Evolutionary conservation across 768 basidiomycete species (phyloP).

Genomic region (Phaeotremella fagi): DNA sequence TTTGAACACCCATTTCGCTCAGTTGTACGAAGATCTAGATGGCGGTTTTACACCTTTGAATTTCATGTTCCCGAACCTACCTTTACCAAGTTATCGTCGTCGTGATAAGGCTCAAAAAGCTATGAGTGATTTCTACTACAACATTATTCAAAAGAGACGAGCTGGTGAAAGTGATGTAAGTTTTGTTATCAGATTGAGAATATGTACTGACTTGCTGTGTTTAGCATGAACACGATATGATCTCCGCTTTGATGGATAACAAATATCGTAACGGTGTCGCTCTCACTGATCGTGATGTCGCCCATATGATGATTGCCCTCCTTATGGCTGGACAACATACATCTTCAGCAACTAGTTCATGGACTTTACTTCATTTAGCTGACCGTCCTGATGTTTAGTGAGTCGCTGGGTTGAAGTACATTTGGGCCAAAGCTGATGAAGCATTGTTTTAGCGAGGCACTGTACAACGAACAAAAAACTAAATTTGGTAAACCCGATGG

Average conservation of each 20-base stretch:
- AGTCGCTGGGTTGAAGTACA: conserved; percentile 43
- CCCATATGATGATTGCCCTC: conserved; percentile 97
- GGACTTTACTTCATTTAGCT: conserved; percentile 84
- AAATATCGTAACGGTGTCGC: conserved; percentile 73
- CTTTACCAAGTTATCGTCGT: conserved; percentile 79
- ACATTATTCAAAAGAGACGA: conserved; percentile 70
- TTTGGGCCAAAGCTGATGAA: too few relatives aligned
- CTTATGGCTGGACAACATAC: conserved; percentile 99
- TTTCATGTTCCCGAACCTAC: conserved; percentile 89
- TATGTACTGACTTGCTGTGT: too few relatives aligned
- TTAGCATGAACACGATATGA: conserved; percentile 82
- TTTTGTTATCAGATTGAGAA: conserved; percentile 8
- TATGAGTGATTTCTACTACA: conserved; percentile 88
- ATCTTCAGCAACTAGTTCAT: conserved; percentile 83
- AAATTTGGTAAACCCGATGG: conserved; percentile 75
- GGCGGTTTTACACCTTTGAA: conserved; percentile 94
- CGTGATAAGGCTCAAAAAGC: conserved; percentile 85
- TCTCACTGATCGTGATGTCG: conserved; percentile 83
- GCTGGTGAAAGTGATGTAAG: conserved; percentile 53
- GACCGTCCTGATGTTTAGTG: conserved; percentile 68
- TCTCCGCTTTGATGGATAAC: conserved; percentile 76
- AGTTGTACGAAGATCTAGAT: conserved; percentile 81
- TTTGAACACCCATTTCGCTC: conserved; percentile 78
- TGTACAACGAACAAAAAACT: conserved; percentile 86
- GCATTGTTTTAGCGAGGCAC: conserved; percentile 57